A percentile compares a stretch with the other conserved stretches of the same genome.
These are phyloP conservation scores for Oldenlandia corymbosa DNA, from an alignment of 257 asterid species.

Conservation along the genomic window DNA sequence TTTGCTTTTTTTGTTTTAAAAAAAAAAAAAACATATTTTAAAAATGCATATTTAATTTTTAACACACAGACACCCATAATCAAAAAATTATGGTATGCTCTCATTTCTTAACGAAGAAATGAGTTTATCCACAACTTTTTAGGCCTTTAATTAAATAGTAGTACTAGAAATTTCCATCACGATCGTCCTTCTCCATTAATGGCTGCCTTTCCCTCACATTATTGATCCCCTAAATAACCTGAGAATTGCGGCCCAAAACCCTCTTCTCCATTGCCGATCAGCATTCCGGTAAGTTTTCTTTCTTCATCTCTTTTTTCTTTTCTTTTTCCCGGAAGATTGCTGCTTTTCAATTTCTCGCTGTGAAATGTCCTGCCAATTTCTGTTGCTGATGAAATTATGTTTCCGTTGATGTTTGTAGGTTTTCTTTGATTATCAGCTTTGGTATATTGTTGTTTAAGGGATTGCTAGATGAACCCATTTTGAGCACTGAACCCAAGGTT, in stretches of 20 bases:
- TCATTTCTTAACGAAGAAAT: not conserved
- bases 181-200: not conserved
- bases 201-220: not conserved
- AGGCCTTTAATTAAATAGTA: not conserved
- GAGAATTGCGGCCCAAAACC: not conserved
- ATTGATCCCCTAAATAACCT: not conserved
- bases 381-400: too few relatives aligned
- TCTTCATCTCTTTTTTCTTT: too few relatives aligned
- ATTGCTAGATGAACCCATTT: not conserved
- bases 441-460: not conserved
- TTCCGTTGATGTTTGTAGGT: not conserved
- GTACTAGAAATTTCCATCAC: not conserved
- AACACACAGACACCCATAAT: too few relatives aligned
- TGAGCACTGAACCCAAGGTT: conserved; percentile 1
- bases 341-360: not conserved
- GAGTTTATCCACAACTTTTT: too few relatives aligned
- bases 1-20: too few relatives aligned
- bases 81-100: not conserved
- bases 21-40: too few relatives aligned
- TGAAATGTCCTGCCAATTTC: not conserved
- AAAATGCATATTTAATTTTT: too few relatives aligned
- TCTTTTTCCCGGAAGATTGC: too few relatives aligned
- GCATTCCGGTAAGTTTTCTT: too few relatives aligned
- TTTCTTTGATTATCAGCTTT: not conserved
- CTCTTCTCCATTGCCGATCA: too few relatives aligned